Evolutionary conservation across 495 filamentous ascomycete species (phyloP), one percentile per base, ranked within the genome.

Genomic region (Hypoxylon intermedium): DNA sequence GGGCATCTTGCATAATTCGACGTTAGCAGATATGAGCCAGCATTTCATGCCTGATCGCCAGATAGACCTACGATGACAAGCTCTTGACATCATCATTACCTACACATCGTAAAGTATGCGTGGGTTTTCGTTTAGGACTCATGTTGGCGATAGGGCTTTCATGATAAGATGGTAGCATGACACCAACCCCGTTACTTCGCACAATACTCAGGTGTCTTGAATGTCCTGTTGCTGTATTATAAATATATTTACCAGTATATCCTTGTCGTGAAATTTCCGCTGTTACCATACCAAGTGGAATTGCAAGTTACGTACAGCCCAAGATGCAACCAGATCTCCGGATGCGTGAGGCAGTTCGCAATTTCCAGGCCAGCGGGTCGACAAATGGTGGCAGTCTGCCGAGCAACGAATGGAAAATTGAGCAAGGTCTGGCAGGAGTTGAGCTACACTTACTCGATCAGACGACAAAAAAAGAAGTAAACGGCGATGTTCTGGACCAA

Each of bases 381-480:
- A 5, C 13, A 12, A 42, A 12, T 9, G 21, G 30, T 1, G 6
- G 21, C 28, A 7, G 6, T 51, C 74, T 80, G 54, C 77, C 77
- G 9, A 73, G 71, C 7, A 79, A 82, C 69, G 77, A 84, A 56
- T 84, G 82, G 82, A 79, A 72, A 50, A 69, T 82, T 30, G 82
- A 84, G 41, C 80, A 84, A 62, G 82, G 80, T 7, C 52, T 84
- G 30, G 68, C 69, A 3, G 75, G 68, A 23, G 70, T 75, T 48
- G 75, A 78, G 47, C 63, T 82, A 15, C 79, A 79, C 7, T 69
- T 81, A 19, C 67, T 81, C 15, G 79, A 82, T 52, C 78, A 80
- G 57, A 77, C 71, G 2, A 73, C 68, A 11, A 41, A 26, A 6
- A 65, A 72, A 9, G 72, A 67, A 0, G 34, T 68, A 18, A 24